phyloP scores from a whole-genome alignment of 768 basidiomycete genomes.

The Macrolepiota albuminosa region DNA sequence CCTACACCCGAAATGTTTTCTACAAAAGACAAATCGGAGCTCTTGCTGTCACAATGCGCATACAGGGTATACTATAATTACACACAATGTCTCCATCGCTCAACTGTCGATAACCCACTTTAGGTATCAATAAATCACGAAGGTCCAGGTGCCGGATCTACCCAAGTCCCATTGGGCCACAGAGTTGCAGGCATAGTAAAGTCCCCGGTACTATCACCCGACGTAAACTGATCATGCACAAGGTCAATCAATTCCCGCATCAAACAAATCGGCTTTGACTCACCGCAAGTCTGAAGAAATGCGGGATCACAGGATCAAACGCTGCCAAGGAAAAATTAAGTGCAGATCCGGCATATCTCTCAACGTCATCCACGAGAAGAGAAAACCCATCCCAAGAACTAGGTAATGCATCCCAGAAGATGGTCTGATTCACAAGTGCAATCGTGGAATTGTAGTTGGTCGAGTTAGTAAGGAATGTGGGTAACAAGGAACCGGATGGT shows the following conservation, averaged over 20 bases:
- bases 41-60: not conserved
- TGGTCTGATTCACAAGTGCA: slow-evolving; percentile 47
- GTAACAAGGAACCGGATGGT: slow-evolving; percentile 61
- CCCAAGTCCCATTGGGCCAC: slow-evolving; percentile 81
- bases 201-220: slow-evolving; percentile 50
- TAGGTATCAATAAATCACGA: slow-evolving; percentile 27
- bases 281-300: slow-evolving; percentile 79
- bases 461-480: slow-evolving; percentile 72
- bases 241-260: not conserved
- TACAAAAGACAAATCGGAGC: not conserved
- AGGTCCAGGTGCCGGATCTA: slow-evolving; percentile 66
- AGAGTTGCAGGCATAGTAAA: slow-evolving; percentile 76
- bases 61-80: not conserved
- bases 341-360: slow-evolving; percentile 65
- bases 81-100: not conserved
- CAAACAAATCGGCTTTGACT: slow-evolving; percentile 24
- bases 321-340: slow-evolving; percentile 68
- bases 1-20: not conserved
- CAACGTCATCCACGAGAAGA: slow-evolving; percentile 83
- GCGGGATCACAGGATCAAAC: slow-evolving; percentile 56
- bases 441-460: slow-evolving; percentile 55
- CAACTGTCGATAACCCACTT: not conserved
- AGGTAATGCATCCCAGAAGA: slow-evolving; percentile 52
- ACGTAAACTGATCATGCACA: slow-evolving; percentile 39
- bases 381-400: slow-evolving; percentile 71